Conservation (phyloP, 2,329 filamentous ascomycete species). For the Hymenoscyphus infarciens region DNA sequence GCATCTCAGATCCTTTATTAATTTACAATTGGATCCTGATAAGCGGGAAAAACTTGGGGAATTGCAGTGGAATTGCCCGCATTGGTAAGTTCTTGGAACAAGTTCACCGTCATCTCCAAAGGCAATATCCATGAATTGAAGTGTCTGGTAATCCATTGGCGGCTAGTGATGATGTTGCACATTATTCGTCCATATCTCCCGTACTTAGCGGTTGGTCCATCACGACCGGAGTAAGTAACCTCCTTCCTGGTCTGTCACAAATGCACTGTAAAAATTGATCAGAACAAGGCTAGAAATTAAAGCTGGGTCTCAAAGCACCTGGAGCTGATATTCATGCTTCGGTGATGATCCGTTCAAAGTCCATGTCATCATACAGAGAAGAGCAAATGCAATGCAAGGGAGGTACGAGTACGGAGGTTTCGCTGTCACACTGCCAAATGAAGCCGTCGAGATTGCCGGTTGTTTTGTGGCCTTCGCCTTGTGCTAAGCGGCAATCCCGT, state of each 20-base stretch:
- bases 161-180: neutral
- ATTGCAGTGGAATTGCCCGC: neutral
- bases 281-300: conserved; percentile 3
- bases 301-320: neutral
- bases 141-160: neutral
- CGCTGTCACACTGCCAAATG: conserved; percentile 1
- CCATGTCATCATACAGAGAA: neutral
- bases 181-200: neutral
- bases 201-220: too few relatives aligned
- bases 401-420: conserved; percentile 3
- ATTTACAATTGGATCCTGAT: conserved; percentile 2
- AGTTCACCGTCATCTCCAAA: conserved; percentile 2
- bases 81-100: neutral
- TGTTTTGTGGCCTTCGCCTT: neutral
- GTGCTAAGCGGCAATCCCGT: conserved; percentile 22
- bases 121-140: neutral
- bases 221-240: neutral
- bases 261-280: neutral
- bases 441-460: conserved; percentile 3
- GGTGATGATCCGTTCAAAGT: neutral
- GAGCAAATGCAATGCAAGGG: conserved; percentile 1
- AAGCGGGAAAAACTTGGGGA: neutral
- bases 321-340: neutral
- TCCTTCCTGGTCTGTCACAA: neutral
- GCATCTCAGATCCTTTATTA: conserved; percentile 2